A percentile compares a stretch with the other conserved stretches of the same genome.
Conservation (phyloP, 1,139 yeast genomes). For the Saccharomycopsis crataegensis region DNA sequence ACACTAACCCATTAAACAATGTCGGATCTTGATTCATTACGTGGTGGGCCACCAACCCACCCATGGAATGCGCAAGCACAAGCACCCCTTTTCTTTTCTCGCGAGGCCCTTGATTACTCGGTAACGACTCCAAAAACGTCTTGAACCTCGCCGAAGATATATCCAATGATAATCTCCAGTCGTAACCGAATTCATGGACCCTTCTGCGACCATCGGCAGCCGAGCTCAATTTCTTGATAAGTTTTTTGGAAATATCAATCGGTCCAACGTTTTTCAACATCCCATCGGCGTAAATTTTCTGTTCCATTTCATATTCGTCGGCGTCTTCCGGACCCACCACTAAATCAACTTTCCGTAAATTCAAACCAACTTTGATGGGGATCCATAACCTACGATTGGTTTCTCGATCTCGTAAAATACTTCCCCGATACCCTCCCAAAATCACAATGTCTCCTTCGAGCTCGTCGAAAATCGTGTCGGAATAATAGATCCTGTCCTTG, state of each 20-base stretch:
- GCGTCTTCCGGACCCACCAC: slow-evolving; percentile 63
- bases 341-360: slow-evolving; percentile 60
- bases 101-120: slow-evolving; percentile 17
- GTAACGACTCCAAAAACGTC: slow-evolving; percentile 38
- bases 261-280: slow-evolving; percentile 82
- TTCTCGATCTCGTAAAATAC: slow-evolving; percentile 58
- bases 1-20: slow-evolving; percentile 63
- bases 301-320: slow-evolving; percentile 45
- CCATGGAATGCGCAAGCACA: slow-evolving; percentile 89
- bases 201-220: slow-evolving; percentile 47
- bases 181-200: slow-evolving; percentile 77
- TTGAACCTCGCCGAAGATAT: slow-evolving; percentile 43
- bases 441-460: slow-evolving; percentile 72
- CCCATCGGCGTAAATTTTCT: slow-evolving; percentile 62
- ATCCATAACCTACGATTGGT: slow-evolving; percentile 75
- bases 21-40: slow-evolving; percentile 63
- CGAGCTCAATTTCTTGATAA: slow-evolving; percentile 45
- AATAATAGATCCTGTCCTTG: slow-evolving; percentile 28
- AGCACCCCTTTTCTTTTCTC: slow-evolving; percentile 32
- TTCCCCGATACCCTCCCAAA: slow-evolving; percentile 86
- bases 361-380: slow-evolving; percentile 79
- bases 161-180: slow-evolving; percentile 78
- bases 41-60: slow-evolving; percentile 79
- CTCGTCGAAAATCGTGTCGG: slow-evolving; percentile 36
- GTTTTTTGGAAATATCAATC: slow-evolving; percentile 62